Evolutionary conservation across 108 stramenopile species (phyloP).

Genomic region (Cyclotella baltica): DNA sequence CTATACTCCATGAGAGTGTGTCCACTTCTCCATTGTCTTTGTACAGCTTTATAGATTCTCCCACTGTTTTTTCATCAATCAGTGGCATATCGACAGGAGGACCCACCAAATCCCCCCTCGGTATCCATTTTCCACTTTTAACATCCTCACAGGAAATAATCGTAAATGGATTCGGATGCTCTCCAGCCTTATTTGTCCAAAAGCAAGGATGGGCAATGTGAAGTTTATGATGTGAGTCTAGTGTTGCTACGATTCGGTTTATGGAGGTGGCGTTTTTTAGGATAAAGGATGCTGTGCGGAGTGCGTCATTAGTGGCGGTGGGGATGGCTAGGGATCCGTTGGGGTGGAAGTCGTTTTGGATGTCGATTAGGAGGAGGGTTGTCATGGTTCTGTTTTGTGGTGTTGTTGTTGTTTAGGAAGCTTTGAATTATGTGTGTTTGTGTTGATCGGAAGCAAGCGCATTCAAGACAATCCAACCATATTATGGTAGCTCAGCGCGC

Average conservation of each 20-base stretch:
- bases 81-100: constrained; percentile 7
- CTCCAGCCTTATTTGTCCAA: constrained; percentile 59
- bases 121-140: constrained; percentile 22
- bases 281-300: constrained; percentile 79
- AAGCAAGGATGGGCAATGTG: constrained; percentile 96
- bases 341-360: constrained; percentile 94
- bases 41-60: neutral
- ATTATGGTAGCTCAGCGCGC: no score
- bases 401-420: neutral
- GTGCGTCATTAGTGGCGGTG: constrained; percentile 81
- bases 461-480: no score
- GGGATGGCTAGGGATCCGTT: constrained; percentile 93
- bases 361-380: constrained; percentile 90
- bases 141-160: constrained; percentile 68
- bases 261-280: constrained; percentile 53
- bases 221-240: constrained; percentile 90
- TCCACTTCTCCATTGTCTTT: constrained; percentile 47
- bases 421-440: no score
- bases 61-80: constrained; percentile 48
- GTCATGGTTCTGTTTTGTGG: constrained; percentile 8
- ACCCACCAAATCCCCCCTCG: constrained; percentile 16
- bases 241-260: constrained; percentile 85
- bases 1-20: constrained; percentile 55
- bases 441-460: no score
- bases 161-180: constrained; percentile 86